Evolutionary conservation across 768 basidiomycete species (phyloP).

Genomic region (Tulasnella sp.): DNA sequence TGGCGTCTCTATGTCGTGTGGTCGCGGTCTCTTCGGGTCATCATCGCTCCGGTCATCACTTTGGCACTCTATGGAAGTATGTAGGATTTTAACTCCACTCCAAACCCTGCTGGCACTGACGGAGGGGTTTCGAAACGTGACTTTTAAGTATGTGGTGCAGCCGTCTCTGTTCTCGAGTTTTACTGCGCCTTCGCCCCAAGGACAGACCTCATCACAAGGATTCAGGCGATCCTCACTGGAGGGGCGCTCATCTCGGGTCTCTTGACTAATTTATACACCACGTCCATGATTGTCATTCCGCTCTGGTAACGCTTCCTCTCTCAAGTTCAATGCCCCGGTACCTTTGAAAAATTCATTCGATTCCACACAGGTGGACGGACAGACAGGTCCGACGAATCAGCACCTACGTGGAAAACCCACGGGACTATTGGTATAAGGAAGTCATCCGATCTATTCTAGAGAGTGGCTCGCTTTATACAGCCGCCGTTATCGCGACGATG

Average conservation of each 20-base stretch:
- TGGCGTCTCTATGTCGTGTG: conserved; percentile 1
- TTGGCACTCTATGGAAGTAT: background rate
- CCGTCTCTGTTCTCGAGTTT: background rate
- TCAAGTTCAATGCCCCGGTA: too few species aligned
- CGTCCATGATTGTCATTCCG: background rate
- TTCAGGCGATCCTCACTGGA: background rate
- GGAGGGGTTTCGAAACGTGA: background rate
- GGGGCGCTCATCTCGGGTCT: background rate
- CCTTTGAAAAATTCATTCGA: too few species aligned
- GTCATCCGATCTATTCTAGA: too few species aligned
- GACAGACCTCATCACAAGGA: background rate
- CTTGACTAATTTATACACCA: background rate
- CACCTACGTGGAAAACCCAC: too few species aligned
- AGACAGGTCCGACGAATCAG: too few species aligned
- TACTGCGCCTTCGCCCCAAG: background rate
- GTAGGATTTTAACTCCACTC: background rate
- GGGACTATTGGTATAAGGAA: too few species aligned
- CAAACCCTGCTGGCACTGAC: background rate
- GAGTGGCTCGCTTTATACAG: too few species aligned
- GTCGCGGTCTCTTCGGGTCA: background rate
- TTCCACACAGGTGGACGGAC: too few species aligned
- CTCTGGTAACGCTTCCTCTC: background rate
- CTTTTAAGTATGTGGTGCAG: background rate
- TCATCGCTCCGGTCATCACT: background rate
- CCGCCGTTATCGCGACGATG: too few species aligned